These are phyloP conservation scores for Clitopilus passeckerianus DNA, from an alignment of 768 basidiomycete species.

Conservation along the genomic window DNA sequence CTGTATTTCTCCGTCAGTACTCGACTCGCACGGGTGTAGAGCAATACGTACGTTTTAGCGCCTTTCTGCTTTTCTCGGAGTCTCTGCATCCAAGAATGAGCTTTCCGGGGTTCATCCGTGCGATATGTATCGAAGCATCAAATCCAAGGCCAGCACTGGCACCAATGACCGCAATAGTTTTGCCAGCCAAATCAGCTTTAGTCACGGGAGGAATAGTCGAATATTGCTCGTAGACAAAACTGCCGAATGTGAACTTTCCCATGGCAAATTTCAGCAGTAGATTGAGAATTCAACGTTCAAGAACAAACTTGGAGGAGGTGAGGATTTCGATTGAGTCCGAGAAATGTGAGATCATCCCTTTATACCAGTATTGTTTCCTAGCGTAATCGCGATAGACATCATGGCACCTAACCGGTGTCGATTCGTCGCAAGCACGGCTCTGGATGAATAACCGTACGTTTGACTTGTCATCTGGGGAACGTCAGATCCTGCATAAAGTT, in stretches of 20 bases:
- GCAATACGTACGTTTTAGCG: conserved; percentile 24
- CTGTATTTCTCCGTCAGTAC: conserved; percentile 14
- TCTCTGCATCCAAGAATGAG: conserved; percentile 35
- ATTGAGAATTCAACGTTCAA: too few species aligned
- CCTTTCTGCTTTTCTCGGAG: conserved; percentile 27
- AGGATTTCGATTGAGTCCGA: too few species aligned
- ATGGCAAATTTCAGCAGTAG: too few species aligned
- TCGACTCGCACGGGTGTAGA: not conserved
- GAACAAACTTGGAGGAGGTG: too few species aligned
- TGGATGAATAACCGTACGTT: too few species aligned
- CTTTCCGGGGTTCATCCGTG: conserved; percentile 32
- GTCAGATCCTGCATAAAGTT: too few species aligned
- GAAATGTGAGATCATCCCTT: too few species aligned
- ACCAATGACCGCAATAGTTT: conserved; percentile 43
- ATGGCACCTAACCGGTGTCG: too few species aligned
- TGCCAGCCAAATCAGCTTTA: conserved; percentile 32
- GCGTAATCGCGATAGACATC: too few species aligned
- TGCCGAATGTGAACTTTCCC: conserved; percentile 11
- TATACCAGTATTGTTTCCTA: too few species aligned
- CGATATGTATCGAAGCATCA: conserved; percentile 41
- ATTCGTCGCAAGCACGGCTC: too few species aligned
- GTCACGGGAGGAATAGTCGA: conserved; percentile 22
- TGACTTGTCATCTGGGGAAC: too few species aligned
- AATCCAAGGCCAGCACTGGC: conserved; percentile 50
- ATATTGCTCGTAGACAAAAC: conserved; percentile 16